Percentiles rank a stretch among this genome's conserved stretches.
phyloP scores from a whole-genome alignment of 208 protist species.

The Leishmania martiniquensis region DNA sequence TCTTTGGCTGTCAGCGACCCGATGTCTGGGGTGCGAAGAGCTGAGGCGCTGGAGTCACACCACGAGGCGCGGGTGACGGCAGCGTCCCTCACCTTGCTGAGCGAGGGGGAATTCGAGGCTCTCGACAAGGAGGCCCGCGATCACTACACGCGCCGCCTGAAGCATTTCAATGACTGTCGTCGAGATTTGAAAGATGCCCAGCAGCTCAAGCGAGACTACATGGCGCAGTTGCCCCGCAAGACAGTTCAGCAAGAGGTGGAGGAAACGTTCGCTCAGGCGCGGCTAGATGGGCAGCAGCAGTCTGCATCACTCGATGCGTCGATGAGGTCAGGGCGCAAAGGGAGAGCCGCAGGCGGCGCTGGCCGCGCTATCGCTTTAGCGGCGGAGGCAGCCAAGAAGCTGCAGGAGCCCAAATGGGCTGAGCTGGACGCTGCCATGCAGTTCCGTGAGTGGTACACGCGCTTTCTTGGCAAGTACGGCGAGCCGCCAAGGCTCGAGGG shows the following conservation, averaged over 20 bases:
- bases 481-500: constrained; percentile 10
- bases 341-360: neutral
- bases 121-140: constrained; percentile 51
- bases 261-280: constrained; percentile 14
- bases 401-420: constrained; percentile 18
- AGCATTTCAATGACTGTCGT: constrained; percentile 85
- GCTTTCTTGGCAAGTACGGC: constrained; percentile 27
- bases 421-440: constrained; percentile 2
- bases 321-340: constrained; percentile 5
- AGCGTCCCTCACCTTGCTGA: constrained; percentile 51
- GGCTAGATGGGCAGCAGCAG: constrained; percentile 20
- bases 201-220: constrained; percentile 18
- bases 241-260: constrained; percentile 34
- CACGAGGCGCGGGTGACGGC: constrained; percentile 39
- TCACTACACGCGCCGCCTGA: constrained; percentile 72
- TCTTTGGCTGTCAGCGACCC: constrained; percentile 73
- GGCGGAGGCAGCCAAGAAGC: constrained; percentile 14
- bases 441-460: constrained; percentile 34
- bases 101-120: constrained; percentile 78
- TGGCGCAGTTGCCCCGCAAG: constrained; percentile 23
- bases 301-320: constrained; percentile 20
- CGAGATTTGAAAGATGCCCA: constrained; percentile 47
- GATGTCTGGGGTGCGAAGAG: constrained; percentile 52
- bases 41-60: constrained; percentile 35
- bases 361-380: neutral